Conservation (phyloP, 2,329 filamentous ascomycete species). For the Cladosporium sp. region DNA sequence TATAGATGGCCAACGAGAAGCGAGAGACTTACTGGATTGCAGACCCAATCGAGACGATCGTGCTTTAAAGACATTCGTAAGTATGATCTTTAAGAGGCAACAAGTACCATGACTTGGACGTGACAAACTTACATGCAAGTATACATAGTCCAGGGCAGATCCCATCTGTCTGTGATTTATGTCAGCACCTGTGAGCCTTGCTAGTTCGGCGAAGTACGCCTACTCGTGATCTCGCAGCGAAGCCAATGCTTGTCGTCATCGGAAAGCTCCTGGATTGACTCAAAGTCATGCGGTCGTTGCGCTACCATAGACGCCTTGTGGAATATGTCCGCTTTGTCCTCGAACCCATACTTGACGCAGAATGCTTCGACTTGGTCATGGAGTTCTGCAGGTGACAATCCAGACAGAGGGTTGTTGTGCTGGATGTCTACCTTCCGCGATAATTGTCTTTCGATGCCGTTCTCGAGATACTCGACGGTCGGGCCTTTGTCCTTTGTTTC, state of each 20-base stretch:
- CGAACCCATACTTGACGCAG: slow-evolving; percentile 22
- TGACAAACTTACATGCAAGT: slow-evolving; percentile 42
- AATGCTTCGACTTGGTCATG: slow-evolving; percentile 21
- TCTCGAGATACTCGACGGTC: slow-evolving; percentile 21
- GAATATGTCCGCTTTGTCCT: slow-evolving; percentile 42
- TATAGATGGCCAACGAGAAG: not conserved
- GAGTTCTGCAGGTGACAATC: slow-evolving; percentile 19
- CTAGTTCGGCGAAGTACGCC: not conserved
- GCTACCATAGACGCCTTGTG: slow-evolving; percentile 53
- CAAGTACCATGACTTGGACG: not conserved
- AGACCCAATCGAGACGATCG: slow-evolving; percentile 54
- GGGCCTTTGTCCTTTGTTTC: slow-evolving; percentile 16
- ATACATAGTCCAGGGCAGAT: slow-evolving; percentile 50
- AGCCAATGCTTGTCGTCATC: slow-evolving; percentile 46
- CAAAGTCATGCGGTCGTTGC: slow-evolving; percentile 49
- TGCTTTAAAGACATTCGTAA: slow-evolving; percentile 21
- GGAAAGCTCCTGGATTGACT: slow-evolving; percentile 45
- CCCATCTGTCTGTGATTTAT: slow-evolving; percentile 44
- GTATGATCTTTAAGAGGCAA: not conserved
- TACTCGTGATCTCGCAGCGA: slow-evolving; percentile 47
- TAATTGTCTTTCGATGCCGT: slow-evolving; percentile 11
- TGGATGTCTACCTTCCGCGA: slow-evolving; percentile 12
- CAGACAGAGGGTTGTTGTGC: slow-evolving; percentile 20
- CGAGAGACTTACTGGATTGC: slow-evolving; percentile 43
- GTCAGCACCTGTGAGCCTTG: not conserved